These are phyloP conservation scores for Kazachstania bromeliacearum DNA, from an alignment of 805 yeast species.

Conservation along the genomic window DNA sequence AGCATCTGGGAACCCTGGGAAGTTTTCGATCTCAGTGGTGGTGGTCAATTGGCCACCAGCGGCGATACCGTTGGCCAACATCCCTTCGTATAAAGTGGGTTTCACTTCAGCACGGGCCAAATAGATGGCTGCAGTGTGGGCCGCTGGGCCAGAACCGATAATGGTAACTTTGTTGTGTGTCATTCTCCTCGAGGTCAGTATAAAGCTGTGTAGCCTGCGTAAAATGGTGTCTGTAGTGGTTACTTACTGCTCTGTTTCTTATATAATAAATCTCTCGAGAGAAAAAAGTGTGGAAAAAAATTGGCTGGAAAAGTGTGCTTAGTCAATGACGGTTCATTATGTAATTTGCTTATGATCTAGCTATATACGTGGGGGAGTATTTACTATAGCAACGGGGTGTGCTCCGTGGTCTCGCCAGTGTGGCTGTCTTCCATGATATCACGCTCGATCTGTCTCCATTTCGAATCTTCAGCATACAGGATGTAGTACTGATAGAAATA, in stretches of 20 bases:
- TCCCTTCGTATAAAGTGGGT: slow-evolving; percentile 90
- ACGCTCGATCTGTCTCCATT: slow-evolving; percentile 21
- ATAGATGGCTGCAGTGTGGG: slow-evolving; percentile 97
- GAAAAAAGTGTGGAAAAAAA: too few species aligned
- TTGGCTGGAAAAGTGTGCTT: too few species aligned
- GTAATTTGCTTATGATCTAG: too few species aligned
- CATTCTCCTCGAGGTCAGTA: too few species aligned
- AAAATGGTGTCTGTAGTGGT: too few species aligned
- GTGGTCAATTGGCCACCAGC: slow-evolving; percentile 99
- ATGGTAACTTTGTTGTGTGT: slow-evolving; percentile 78
- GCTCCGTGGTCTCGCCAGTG: not conserved
- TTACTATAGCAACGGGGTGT: not conserved
- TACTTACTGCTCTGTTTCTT: too few species aligned
- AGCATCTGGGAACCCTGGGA: slow-evolving; percentile 97
- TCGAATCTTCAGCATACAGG: slow-evolving; percentile 25
- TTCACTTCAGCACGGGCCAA: slow-evolving; percentile 92
- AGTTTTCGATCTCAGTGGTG: slow-evolving; percentile 96
- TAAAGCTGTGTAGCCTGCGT: too few species aligned
- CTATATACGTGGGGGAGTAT: too few species aligned
- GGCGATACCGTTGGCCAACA: slow-evolving; percentile 93
- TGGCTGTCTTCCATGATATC: slow-evolving; percentile 2
- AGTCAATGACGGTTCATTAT: too few species aligned
- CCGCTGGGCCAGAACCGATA: slow-evolving; percentile 98
- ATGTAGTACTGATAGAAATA: slow-evolving; percentile 52
- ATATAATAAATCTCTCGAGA: too few species aligned